Evolutionary conservation across 371 early-diverging fungal species (phyloP).

Genomic region (Smittium mucronatum): DNA sequence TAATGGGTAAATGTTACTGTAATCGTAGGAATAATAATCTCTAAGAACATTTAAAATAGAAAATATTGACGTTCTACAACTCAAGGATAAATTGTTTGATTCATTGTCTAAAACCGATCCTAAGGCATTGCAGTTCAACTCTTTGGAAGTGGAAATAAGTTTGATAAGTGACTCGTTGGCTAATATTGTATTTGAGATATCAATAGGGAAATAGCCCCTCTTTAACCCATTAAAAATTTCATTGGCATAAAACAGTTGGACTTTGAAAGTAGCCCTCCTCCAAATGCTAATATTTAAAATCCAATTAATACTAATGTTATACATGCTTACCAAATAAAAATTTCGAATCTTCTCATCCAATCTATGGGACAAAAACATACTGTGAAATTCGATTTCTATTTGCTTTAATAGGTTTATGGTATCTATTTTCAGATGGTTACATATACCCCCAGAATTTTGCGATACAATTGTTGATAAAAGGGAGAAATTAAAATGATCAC

Average conservation of each 20-base stretch:
- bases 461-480: neutral
- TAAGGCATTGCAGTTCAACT: neutral
- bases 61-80: neutral
- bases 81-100: neutral
- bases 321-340: neutral
- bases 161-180: neutral
- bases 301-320: neutral
- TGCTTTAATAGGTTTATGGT: neutral
- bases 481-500: neutral
- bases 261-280: neutral
- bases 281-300: slow-evolving; percentile 2
- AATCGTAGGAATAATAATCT: slow-evolving; percentile 8
- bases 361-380: neutral
- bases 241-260: slow-evolving; percentile 1
- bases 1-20: neutral
- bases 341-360: too few relatives aligned
- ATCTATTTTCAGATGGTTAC: neutral
- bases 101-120: neutral
- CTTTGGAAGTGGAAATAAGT: neutral
- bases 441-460: neutral
- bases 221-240: slow-evolving; percentile 3
- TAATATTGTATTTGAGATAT: neutral
- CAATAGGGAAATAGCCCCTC: neutral
- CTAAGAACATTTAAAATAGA: neutral
- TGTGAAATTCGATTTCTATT: neutral